These are phyloP conservation scores for Vitis rupestris DNA, from an alignment of 164 flowering plant species.

Conservation along the genomic window DNA sequence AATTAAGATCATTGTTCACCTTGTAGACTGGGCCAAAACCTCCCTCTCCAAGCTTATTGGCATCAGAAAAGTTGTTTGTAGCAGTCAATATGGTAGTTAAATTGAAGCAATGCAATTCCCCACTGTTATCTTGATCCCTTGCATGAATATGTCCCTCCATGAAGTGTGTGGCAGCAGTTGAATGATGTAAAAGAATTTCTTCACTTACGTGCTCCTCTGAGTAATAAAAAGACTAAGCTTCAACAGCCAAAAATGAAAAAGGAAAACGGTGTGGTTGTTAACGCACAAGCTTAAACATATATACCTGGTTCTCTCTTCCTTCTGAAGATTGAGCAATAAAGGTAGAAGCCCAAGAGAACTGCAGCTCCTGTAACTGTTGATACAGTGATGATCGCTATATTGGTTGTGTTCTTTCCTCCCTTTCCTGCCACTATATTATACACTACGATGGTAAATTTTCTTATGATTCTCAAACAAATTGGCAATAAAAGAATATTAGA, in stretches of 20 bases:
- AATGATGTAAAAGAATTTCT: constrained; percentile 7
- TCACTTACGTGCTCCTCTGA: constrained; percentile 6
- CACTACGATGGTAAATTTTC: not conserved
- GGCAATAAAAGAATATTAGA: not conserved
- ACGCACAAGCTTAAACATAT: not conserved
- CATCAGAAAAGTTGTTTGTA: constrained; percentile 26
- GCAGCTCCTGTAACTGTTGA: not conserved
- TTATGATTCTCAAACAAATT: not conserved
- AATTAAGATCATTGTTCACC: constrained; percentile 17
- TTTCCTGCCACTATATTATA: not conserved
- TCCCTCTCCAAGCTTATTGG: constrained; percentile 37
- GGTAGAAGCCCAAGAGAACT: constrained; percentile 9
- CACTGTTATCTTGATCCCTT: constrained; percentile 4
- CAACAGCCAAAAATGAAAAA: not conserved
- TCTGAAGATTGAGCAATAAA: not conserved
- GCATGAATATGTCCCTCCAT: not conserved
- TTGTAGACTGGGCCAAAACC: constrained; percentile 45
- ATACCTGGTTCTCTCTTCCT: constrained; percentile 8
- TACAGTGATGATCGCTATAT: not conserved
- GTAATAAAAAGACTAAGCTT: not conserved
- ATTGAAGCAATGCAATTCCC: constrained; percentile 15
- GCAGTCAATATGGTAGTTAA: constrained; percentile 21
- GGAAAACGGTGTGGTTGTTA: not conserved
- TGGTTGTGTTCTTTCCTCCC: constrained; percentile 12
- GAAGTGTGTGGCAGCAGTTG: not conserved